Base-by-base conservation (phyloP, 129 eudicot genomes). In the Tagetes patula region DNA sequence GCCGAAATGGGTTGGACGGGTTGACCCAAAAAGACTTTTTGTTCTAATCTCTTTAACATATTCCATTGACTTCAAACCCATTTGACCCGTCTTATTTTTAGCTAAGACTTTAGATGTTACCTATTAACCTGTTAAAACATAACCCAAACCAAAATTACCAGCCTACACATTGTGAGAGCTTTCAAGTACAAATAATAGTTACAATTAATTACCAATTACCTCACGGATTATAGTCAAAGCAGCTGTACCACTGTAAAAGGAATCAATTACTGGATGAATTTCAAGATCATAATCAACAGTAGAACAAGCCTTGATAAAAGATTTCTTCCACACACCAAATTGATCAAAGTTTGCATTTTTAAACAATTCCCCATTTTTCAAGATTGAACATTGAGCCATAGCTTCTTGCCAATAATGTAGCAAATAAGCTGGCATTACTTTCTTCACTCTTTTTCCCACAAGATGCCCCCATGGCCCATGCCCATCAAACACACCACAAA, bases 401-500 rank as follows among this genome's bases (percentile, higher is more conserved):
- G 79, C 81, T 79, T 87, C 88, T 71, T 83, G 96, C 99, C 97
- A 95, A 77, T 80, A 77, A 49, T 86, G 76, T 6, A 95, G 88
- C 91, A 95, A 70, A 63, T 75, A 76, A 42, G 91, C 83, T 9
- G 97, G 97, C 91, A 86, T 85, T 74, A 81, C 76, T 60, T 95
- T 74, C 73, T 89, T 86, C 45, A 95, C 97, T 76, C 83, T 82
- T 82, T 83, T 88, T 9, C 91, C 73, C 43, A 95, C 93, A 68
- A 86, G 81, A 73, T 95, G 96, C 7, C 99, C 99, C 99, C 97
- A 90, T 6, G 97, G 91, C 27, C 99, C 99, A 67, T 95, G 99
- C 69, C 99, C 99, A 64, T 95, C 99, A 75, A 90, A 95, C 47
- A 95, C 85, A 5, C 97, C 97, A 85, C 97, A 95, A 76, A 95